These are phyloP conservation scores for Fagus crenata DNA, from an alignment of 306 rosid genomes.

Conservation along the genomic window DNA sequence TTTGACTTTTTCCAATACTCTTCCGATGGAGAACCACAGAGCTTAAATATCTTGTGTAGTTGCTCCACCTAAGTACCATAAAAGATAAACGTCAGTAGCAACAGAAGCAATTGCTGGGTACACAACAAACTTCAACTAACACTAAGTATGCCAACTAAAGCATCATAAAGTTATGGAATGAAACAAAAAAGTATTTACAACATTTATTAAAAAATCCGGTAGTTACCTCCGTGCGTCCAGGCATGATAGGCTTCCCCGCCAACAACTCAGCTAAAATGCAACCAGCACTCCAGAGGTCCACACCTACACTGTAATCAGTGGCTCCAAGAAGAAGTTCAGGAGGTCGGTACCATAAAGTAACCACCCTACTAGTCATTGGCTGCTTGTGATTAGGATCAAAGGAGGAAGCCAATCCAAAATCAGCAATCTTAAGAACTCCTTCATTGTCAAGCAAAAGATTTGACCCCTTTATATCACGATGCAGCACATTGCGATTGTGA, in stretches of 20 bases:
- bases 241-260: conserved; percentile 93
- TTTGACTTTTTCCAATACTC: conserved; percentile 86
- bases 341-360: conserved; percentile 88
- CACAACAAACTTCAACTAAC: conserved; percentile 24
- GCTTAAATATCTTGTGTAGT: conserved; percentile 90
- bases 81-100: conserved; percentile 22
- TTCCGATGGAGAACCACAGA: conserved; percentile 91
- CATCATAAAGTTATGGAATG: conserved; percentile 17
- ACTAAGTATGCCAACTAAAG: conserved; percentile 21
- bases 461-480: conserved; percentile 91
- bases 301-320: conserved; percentile 84
- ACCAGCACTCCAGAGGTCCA: conserved; percentile 96
- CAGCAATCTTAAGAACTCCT: conserved; percentile 84
- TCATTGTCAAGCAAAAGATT: conserved; percentile 83
- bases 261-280: conserved; percentile 86
- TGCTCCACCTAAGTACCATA: conserved; percentile 68
- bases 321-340: conserved; percentile 93
- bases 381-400: conserved; percentile 83
- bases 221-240: conserved; percentile 88
- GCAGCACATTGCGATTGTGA: conserved; percentile 71
- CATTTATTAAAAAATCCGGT: conserved; percentile 17
- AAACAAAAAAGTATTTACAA: conserved; percentile 13
- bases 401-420: conserved; percentile 86
- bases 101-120: conserved; percentile 22
- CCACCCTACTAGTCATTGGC: conserved; percentile 95